phyloP scores from a whole-genome alignment of 805 yeast genomes.

The Lachancea mirantina region DNA sequence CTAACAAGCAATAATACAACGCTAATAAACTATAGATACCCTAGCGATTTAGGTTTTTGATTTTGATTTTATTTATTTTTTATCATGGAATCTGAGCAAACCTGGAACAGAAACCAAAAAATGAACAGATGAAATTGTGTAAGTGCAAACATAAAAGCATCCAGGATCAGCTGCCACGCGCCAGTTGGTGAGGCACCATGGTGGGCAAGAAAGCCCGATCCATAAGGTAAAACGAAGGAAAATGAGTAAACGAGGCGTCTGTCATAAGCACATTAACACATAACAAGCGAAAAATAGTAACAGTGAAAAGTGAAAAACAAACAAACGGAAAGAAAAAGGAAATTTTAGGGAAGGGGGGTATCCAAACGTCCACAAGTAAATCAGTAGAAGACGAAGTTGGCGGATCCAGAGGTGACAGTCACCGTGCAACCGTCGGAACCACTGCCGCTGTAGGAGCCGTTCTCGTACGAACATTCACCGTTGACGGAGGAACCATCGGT shows the following conservation, averaged over 20 bases:
- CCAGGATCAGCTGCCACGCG: no score
- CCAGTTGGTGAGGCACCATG: no score
- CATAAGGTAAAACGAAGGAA: no score
- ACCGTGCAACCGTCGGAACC: conserved; percentile 78
- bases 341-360: conserved; percentile 2
- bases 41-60: no score
- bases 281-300: not conserved
- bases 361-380: not conserved
- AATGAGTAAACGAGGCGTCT: not conserved
- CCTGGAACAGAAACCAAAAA: no score
- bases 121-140: no score
- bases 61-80: no score
- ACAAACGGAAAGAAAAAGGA: conserved; percentile 4
- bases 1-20: no score
- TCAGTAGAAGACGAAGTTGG: conserved; percentile 51
- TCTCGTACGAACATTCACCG: conserved; percentile 75
- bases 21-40: no score
- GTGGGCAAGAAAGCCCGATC: no score
- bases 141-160: no score
- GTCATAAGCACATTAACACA: not conserved
- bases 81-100: no score
- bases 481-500: conserved; percentile 50
- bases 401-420: conserved; percentile 52
- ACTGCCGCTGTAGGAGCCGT: conserved; percentile 65
- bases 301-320: not conserved